phyloP scores from a whole-genome alignment of 441 rosid species.

The Aleurites moluccanus region DNA sequence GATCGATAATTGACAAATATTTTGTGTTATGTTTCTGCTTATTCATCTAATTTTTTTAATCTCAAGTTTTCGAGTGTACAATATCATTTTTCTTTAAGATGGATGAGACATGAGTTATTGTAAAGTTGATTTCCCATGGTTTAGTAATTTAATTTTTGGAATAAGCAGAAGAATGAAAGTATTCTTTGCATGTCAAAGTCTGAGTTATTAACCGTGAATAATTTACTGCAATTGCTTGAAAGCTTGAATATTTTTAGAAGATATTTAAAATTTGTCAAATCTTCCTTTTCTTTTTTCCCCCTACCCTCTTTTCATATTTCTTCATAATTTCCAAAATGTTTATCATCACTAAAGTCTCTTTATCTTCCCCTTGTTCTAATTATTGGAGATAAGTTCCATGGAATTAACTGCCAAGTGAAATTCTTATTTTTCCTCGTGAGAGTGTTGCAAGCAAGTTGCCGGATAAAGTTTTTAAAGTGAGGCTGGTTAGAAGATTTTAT shows the following conservation, averaged over 20 bases:
- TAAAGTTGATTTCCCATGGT: background rate
- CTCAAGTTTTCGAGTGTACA: too few relatives aligned
- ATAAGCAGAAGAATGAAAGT: background rate
- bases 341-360: conserved; percentile 16
- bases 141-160: background rate
- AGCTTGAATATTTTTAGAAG: background rate
- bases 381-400: conserved; percentile 50
- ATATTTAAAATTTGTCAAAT: background rate
- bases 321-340: background rate
- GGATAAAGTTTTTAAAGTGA: conserved; percentile 55
- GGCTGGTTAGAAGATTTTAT: conserved; percentile 78
- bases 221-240: background rate
- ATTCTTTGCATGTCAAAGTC: background rate
- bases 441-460: conserved; percentile 55
- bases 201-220: background rate
- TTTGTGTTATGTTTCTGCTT: background rate
- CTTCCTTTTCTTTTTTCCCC: too few relatives aligned
- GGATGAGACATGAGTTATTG: background rate
- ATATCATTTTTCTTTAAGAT: background rate
- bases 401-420: conserved; percentile 61
- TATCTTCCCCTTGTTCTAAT: conserved; percentile 39
- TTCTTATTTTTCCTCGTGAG: conserved; percentile 41
- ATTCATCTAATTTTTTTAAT: too few relatives aligned
- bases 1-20: too few relatives aligned
- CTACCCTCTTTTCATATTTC: background rate